Percentiles rank a stretch among this genome's conserved stretches.
These are phyloP conservation scores for Microdochium bolleyi DNA, from an alignment of 2,329 filamentous ascomycete species.

Conservation along the genomic window DNA sequence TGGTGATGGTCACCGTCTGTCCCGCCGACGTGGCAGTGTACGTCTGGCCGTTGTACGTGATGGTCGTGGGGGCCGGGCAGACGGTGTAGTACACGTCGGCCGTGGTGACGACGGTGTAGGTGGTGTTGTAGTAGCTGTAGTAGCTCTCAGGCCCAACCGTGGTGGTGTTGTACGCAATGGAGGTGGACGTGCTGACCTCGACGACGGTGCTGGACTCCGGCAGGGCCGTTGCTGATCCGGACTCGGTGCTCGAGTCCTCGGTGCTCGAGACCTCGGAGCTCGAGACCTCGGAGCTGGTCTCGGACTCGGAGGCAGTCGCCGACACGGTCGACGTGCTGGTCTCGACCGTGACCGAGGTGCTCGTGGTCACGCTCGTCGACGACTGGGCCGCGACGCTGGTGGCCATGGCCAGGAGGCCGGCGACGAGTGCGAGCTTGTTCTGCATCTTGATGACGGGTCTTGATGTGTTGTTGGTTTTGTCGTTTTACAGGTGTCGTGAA, in stretches of 20 bases:
- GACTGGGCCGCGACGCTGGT: slow-evolving; percentile 7
- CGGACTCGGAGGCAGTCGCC: background rate
- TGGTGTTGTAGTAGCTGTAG: slow-evolving; percentile 17
- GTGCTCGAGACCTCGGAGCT: background rate
- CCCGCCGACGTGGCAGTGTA: slow-evolving; percentile 44
- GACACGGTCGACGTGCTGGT: background rate
- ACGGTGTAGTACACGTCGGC: slow-evolving; percentile 15
- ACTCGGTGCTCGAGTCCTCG: background rate
- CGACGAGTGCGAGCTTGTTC: slow-evolving; percentile 13
- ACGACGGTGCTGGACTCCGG: background rate
- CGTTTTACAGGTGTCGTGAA: slow-evolving; percentile 1
- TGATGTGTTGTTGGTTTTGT: slow-evolving; percentile 3
- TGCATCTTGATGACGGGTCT: slow-evolving; percentile 19
- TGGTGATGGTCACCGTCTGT: slow-evolving; percentile 44
- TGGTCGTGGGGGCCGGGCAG: slow-evolving; percentile 39
- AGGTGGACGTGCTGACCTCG: background rate
- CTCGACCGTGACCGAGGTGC: background rate
- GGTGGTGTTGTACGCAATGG: background rate
- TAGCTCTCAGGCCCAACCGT: background rate
- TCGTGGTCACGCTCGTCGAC: background rate
- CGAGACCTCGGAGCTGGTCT: background rate
- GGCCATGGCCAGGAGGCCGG: slow-evolving; percentile 14
- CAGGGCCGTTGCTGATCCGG: background rate
- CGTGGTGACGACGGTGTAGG: slow-evolving; percentile 13
- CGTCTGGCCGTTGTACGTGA: slow-evolving; percentile 40